phyloP scores from a whole-genome alignment of 2,329 filamentous ascomycete genomes.

The Nemania abortiva region DNA sequence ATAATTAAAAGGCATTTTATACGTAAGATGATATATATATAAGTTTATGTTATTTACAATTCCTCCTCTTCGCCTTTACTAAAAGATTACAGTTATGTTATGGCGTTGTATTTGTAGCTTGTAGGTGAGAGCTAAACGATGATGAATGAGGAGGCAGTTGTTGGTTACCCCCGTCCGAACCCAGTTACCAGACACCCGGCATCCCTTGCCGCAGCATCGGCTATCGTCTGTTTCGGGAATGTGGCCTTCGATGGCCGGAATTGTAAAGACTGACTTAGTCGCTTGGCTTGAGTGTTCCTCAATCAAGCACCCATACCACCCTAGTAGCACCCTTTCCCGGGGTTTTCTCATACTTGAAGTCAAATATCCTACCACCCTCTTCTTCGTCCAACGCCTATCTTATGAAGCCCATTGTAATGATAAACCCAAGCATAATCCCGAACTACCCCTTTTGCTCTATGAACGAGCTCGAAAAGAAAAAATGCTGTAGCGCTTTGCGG shows the following conservation, averaged over 20 bases:
- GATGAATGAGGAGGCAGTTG: not conserved
- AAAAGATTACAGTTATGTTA: not conserved
- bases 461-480: conserved; percentile 23
- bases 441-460: conserved; percentile 9
- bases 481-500: conserved; percentile 5
- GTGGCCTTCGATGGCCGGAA: not conserved
- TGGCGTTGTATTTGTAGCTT: not conserved
- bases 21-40: not conserved
- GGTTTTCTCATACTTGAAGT: not conserved
- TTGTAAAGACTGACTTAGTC: not conserved
- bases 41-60: not conserved
- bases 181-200: not conserved
- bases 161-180: not conserved
- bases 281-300: not conserved
- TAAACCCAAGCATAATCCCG: conserved; percentile 28
- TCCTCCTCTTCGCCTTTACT: not conserved
- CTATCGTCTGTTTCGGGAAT: not conserved
- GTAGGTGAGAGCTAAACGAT: not conserved
- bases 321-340: conserved; percentile 3
- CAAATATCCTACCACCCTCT: conserved; percentile 10
- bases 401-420: conserved; percentile 11
- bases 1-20: not conserved
- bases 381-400: conserved; percentile 23
- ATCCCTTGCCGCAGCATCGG: not conserved
- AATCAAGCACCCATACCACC: not conserved